phyloP scores from a whole-genome alignment of 495 filamentous ascomycete genomes.

The Aspergillus steynii region DNA sequence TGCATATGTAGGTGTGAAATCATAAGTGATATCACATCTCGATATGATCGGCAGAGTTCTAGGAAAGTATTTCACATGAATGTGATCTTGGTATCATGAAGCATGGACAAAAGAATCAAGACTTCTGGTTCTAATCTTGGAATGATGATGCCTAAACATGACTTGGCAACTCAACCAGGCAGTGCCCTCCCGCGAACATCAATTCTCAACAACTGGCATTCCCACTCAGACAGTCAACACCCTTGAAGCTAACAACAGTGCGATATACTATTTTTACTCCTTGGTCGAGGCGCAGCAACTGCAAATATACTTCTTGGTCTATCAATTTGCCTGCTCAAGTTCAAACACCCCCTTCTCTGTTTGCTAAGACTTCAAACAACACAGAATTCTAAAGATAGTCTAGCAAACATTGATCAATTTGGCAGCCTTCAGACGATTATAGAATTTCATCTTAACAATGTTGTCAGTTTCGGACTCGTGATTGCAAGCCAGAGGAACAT shows the following conservation, averaged over 20 bases:
- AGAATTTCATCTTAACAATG: no score
- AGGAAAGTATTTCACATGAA: no score
- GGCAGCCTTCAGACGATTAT: neutral
- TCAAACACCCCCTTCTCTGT: no score
- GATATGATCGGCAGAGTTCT: no score
- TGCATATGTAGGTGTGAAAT: no score
- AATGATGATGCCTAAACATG: neutral
- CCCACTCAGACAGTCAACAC: neutral
- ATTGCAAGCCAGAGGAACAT: no score
- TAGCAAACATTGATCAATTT: neutral
- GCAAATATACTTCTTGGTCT: neutral
- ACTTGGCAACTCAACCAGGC: neutral
- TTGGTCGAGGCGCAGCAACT: neutral
- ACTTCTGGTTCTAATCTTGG: neutral
- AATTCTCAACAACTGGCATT: neutral
- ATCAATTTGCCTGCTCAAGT: neutral
- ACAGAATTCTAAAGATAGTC: no score
- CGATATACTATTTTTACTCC: neutral
- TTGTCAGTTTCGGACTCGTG: no score
- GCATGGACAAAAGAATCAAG: no score
- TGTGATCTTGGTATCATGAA: no score
- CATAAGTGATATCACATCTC: no score
- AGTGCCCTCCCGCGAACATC: neutral
- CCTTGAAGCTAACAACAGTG: neutral
- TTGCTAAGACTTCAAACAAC: no score